Base-by-base conservation (phyloP, 2,329 filamentous ascomycete species). In the Clarireedia hainanense region DNA sequence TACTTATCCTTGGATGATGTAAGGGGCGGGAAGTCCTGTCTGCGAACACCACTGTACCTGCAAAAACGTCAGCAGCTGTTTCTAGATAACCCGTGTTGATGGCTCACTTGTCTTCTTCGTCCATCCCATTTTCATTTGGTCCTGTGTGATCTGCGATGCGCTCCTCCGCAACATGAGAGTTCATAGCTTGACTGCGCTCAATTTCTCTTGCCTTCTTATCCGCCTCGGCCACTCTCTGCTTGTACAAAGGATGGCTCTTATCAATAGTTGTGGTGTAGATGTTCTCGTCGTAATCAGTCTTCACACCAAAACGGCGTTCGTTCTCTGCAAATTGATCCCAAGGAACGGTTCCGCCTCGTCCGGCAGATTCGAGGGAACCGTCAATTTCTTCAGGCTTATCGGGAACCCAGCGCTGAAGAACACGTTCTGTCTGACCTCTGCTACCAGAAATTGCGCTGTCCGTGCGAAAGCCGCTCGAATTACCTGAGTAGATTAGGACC, bases 311-410 rank as follows among this genome's bases (percentile, higher is more conserved):
- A 30, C 90, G 82, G 55, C 84, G 80, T 72, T 95, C 89, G 67
- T 97, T 97, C 60, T 81, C 85, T 57, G 89, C 88, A 67, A 99
- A 99, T 70, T 99, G 94, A 69, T 99, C 92, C 94, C 94, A 99
- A 9, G 73, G 75, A 47, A 62, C 64, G 27, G 67, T 70, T 15
- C 66, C 67, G 26, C 71, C 48, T 36, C 68, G 70, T 12, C 67
- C 67, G 23, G 71, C 50, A 2, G 67, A 64, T 65, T 94, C 90
- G 24, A 96, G 77, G 48, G 86, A 86, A 61, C 88, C 77, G 66
- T 91, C 86, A 42, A 81, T 70, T 27, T 79, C 79, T 60, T 85
- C 83, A 4, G 76, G 71, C 15, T 78, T 71, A 61, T 84, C 85
- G 6, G 89, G 83, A 55, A 91, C 82, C 91, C 91, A 97, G 64